Conservation (phyloP, 2,329 filamentous ascomycete species). For the Dactylellina leptospora region DNA sequence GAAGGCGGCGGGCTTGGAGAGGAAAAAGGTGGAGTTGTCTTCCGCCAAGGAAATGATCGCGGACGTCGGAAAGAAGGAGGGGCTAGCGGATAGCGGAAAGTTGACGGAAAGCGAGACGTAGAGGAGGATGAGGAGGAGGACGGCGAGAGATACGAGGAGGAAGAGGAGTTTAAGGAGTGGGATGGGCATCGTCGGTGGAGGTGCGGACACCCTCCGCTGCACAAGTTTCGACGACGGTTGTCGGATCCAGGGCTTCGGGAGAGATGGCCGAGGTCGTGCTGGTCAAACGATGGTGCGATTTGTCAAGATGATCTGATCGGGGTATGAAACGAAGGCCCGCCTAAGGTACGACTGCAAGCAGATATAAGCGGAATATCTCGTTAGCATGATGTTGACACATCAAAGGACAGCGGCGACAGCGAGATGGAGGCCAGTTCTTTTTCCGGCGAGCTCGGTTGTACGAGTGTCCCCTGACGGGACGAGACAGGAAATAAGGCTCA, state of each 20-base stretch:
- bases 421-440: too few species aligned
- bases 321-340: too few species aligned
- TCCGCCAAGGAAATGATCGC: conserved; percentile 96
- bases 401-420: too few species aligned
- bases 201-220: conserved; percentile 40
- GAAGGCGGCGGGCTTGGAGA: conserved; percentile 91
- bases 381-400: too few species aligned
- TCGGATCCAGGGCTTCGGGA: conserved; percentile 25
- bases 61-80: conserved; percentile 91
- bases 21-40: conserved; percentile 97
- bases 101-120: conserved; percentile 44
- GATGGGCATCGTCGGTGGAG: conserved; percentile 40
- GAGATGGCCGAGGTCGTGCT: neutral
- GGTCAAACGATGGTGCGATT: neutral
- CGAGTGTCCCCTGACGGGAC: too few species aligned
- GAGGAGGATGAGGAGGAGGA: conserved; percentile 49
- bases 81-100: conserved; percentile 62
- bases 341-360: too few species aligned
- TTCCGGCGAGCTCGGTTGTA: too few species aligned
- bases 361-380: conserved; percentile 18
- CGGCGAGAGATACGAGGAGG: conserved; percentile 45
- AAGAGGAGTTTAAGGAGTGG: conserved; percentile 52
- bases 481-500: conserved; percentile 35
- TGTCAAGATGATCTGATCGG: neutral
- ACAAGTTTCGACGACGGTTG: neutral